Evolutionary conservation across 768 basidiomycete species (phyloP), one percentile per base, ranked within the genome.

Genomic region (Boletus sp.): DNA sequence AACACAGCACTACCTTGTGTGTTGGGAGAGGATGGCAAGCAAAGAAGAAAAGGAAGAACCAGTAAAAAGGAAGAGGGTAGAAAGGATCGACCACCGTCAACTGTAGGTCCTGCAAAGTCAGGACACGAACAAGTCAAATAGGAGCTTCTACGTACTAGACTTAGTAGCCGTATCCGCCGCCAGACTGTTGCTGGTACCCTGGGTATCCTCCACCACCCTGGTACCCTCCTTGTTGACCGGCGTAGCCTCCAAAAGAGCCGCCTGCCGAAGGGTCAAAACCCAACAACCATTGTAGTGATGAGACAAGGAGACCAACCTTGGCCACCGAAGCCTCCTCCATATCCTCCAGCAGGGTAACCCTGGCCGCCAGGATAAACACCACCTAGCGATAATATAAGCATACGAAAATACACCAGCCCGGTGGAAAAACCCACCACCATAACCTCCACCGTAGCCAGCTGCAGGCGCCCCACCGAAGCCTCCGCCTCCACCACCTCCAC

Each of bases 401-500:
- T 14, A 39, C 37, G 18, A 17, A 30, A 39, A 20, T 4, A 32
- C 11, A 12, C 7, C 20, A 5, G 7, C 15, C 33, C 7, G 15
- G 11, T 15, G 8, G 10, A 36, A 20, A 46, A 56, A 49, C 64
- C 33, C n/a, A 62, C 71, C 52, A 7, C 55, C 69, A 58, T 62
- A 70, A 59, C 54, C 60, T 10, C 76, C 71, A 20, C 72, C 71
- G 37, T 64, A 68, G 20, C 73, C 71, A 59, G 68, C 66, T 28
- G 76, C 63, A 32, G 77, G 70, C 8, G 64, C 73, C 2, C 61
- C 57, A 49, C 44, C 15, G 28, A 64, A 67, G 17, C 65, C 67
- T 32, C 64, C 67, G 10, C 29, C 12, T 17, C 18, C 42, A 0
- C 83, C 83, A 37, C 81, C 79, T 0, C 83, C 82, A 52, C 80